Percentiles rank a stretch among this genome's conserved stretches.
phyloP scores from a whole-genome alignment of 345 rosid species.

The Pelargonium nanum region DNA sequence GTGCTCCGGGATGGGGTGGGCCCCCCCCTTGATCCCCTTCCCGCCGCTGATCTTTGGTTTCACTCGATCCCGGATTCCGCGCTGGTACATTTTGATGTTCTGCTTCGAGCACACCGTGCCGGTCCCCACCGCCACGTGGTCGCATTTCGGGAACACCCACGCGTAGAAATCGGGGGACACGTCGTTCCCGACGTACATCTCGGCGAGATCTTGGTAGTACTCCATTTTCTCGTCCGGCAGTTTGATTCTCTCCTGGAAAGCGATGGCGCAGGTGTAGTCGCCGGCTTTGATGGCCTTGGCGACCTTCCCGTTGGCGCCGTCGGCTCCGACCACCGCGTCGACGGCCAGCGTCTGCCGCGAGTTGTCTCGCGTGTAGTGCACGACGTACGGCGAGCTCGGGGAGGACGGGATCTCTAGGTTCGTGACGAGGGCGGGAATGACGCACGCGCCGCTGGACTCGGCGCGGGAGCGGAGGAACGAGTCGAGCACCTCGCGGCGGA shows the following conservation, averaged over 20 bases:
- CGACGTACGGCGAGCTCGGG: slow-evolving; percentile 29
- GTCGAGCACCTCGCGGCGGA: slow-evolving; percentile 64
- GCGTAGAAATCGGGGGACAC: slow-evolving; percentile 72
- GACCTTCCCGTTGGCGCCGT: slow-evolving; percentile 56
- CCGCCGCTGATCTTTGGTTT: slow-evolving; percentile 40
- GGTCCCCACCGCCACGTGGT: slow-evolving; percentile 71
- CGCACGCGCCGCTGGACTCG: slow-evolving; percentile 34
- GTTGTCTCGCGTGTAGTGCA: slow-evolving; percentile 36
- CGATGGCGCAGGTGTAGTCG: slow-evolving; percentile 44
- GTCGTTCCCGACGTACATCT: slow-evolving; percentile 62
- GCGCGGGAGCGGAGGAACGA: slow-evolving; percentile 59
- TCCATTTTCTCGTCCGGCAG: slow-evolving; percentile 55
- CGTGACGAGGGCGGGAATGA: slow-evolving; percentile 43
- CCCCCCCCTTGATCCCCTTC: slow-evolving; percentile 51
- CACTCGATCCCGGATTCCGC: slow-evolving; percentile 39
- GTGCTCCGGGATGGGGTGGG: slow-evolving; percentile 73
- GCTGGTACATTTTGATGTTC: slow-evolving; percentile 32
- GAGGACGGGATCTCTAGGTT: slow-evolving; percentile 37
- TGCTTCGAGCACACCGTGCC: slow-evolving; percentile 39
- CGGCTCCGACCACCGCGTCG: slow-evolving; percentile 53
- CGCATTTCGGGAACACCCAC: slow-evolving; percentile 70
- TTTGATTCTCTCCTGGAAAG: slow-evolving; percentile 58
- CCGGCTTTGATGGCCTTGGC: slow-evolving; percentile 52
- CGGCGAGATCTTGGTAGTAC: slow-evolving; percentile 49
- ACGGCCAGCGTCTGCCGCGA: slow-evolving; percentile 28